These are phyloP conservation scores for Elsinoe australis DNA, from an alignment of 2,329 filamentous ascomycete genomes.

Conservation along the genomic window DNA sequence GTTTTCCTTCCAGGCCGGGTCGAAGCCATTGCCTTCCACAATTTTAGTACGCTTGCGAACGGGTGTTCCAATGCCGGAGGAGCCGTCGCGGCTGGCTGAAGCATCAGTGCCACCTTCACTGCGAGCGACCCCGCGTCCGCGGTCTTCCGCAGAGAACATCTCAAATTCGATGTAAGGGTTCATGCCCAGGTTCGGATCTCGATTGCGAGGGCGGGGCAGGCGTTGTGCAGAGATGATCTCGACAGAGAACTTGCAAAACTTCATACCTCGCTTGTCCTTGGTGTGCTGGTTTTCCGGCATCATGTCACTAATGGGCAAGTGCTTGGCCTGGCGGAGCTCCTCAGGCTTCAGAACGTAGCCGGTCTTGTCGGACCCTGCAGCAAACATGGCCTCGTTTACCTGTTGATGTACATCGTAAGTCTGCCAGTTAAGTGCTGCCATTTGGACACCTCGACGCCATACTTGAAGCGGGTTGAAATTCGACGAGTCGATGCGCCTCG, in stretches of 20 bases:
- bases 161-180: conserved; percentile 95
- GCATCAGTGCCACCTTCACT: conserved; percentile 60
- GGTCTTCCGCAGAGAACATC: conserved; percentile 89
- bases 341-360: conserved; percentile 92
- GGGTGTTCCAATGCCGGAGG: conserved; percentile 61
- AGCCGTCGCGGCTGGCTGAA: conserved; percentile 52
- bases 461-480: conserved; percentile 93
- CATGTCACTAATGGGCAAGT: conserved; percentile 51
- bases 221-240: conserved; percentile 91
- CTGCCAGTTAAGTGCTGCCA: conserved; percentile 98
- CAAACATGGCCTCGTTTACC: conserved; percentile 96
- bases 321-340: conserved; percentile 61
- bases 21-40: conserved; percentile 83
- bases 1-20: conserved; percentile 74
- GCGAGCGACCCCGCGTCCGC: conserved; percentile 63
- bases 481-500: conserved; percentile 71
- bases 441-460: conserved; percentile 93
- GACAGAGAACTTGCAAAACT: conserved; percentile 75
- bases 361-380: conserved; percentile 73
- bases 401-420: conserved; percentile 95
- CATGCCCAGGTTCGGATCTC: conserved; percentile 66
- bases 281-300: conserved; percentile 45
- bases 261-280: conserved; percentile 61
- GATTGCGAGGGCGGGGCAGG: conserved; percentile 70
- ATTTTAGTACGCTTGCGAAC: conserved; percentile 73